A percentile compares a stretch with the other conserved stretches of the same genome.
Conservation (phyloP, 495 filamentous ascomycete species). For the Xylaria longipes region DNA sequence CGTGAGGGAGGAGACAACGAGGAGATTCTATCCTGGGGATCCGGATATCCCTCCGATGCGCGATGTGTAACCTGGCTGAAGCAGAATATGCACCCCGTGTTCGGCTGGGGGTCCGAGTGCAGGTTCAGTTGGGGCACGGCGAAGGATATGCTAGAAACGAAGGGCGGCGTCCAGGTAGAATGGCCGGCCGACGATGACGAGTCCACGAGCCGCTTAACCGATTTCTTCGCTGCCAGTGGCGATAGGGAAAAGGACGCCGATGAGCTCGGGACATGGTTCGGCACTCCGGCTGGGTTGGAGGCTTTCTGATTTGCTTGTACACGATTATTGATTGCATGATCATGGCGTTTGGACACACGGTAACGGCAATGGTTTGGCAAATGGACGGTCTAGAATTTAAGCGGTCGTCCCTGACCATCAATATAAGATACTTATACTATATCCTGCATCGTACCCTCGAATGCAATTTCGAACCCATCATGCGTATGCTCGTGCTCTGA, state of each 20-base stretch:
- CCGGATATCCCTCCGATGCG: conserved; percentile 90
- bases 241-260: conserved; percentile 53
- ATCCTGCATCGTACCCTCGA: conserved; percentile 39
- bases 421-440: conserved; percentile 34
- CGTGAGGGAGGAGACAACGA: conserved; percentile 22
- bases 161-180: conserved; percentile 70
- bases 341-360: conserved; percentile 15
- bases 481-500: conserved; percentile 11
- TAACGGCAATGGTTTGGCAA: conserved; percentile 17
- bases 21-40: conserved; percentile 72
- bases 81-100: conserved; percentile 86
- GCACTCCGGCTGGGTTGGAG: conserved; percentile 61
- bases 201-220: conserved; percentile 68
- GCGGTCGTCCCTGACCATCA: conserved; percentile 22
- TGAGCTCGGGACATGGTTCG: conserved; percentile 70
- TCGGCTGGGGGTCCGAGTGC: conserved; percentile 93
- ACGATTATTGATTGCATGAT: conserved; percentile 26
- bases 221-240: conserved; percentile 64
- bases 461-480: conserved; percentile 46
- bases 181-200: conserved; percentile 81
- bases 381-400: conserved; percentile 22
- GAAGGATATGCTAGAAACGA: conserved; percentile 85
- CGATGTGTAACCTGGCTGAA: conserved; percentile 82
- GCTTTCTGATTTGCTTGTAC: conserved; percentile 56
- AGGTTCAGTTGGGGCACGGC: conserved; percentile 95